Conservation (phyloP, 208 protist species). For the Hexamita inflata region DNA sequence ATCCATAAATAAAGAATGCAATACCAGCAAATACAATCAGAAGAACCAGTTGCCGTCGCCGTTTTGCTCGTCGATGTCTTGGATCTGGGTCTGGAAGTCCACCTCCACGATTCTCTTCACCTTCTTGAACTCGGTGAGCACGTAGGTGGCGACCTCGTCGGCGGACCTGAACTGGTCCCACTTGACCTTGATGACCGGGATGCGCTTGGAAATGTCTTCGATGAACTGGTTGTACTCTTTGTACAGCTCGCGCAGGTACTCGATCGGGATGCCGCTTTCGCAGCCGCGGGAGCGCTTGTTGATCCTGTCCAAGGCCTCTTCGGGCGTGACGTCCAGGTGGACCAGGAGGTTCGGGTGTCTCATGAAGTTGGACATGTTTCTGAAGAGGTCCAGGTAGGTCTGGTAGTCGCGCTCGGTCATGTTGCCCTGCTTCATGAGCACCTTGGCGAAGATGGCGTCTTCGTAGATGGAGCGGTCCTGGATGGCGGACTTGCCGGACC, state of each 20-base stretch:
- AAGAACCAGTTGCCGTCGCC: too few species aligned
- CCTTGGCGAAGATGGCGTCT: constrained; percentile 43
- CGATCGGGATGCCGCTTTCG: constrained; percentile 36
- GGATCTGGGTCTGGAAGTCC: too few species aligned
- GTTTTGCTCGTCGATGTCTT: too few species aligned
- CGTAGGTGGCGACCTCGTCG: constrained; percentile 14
- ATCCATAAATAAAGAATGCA: too few species aligned
- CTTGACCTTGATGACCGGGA: constrained; percentile 45
- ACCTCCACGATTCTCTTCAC: constrained; percentile 21
- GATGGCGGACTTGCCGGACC: constrained; percentile 35
- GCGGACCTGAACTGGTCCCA: constrained; percentile 35
- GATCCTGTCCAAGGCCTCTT: constrained; percentile 41
- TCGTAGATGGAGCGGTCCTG: constrained; percentile 50
- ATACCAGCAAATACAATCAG: too few species aligned
- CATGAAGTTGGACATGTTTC: constrained; percentile 50
- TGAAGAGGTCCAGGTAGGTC: constrained; percentile 43
- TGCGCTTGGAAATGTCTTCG: constrained; percentile 35
- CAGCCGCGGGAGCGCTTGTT: constrained; percentile 35
- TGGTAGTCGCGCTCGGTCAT: constrained; percentile 47
- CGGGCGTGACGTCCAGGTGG: constrained; percentile 48
- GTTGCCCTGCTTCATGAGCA: constrained; percentile 33
- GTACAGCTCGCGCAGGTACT: constrained; percentile 42
- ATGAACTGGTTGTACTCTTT: constrained; percentile 43
- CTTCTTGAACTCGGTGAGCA: constrained; percentile 3
- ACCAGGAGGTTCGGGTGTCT: constrained; percentile 45